A percentile compares a stretch with the other conserved stretches of the same genome.
These are phyloP conservation scores for Suillus tomentosus DNA, from an alignment of 768 basidiomycete genomes.

Conservation along the genomic window DNA sequence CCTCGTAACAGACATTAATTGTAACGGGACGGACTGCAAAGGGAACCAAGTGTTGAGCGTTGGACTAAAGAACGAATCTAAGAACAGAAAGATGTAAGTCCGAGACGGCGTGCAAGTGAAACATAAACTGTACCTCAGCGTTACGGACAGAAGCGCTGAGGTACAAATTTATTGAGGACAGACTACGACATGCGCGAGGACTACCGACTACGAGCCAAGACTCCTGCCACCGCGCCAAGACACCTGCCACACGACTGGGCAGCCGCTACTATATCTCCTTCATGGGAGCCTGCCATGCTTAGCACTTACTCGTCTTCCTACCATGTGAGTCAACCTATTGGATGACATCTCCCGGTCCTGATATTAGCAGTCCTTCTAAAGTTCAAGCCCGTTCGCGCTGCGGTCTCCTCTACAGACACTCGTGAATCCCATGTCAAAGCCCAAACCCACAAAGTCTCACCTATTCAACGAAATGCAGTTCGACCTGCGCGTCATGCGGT, in stretches of 20 bases:
- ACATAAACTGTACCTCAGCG: no score
- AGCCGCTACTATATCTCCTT: constrained; percentile 72
- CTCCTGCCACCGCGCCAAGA: no score
- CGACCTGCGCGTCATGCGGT: constrained; percentile 65
- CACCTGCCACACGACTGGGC: constrained; percentile 71
- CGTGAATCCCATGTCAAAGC: constrained; percentile 27
- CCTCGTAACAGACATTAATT: no score
- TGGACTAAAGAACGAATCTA: no score
- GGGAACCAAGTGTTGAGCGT: no score
- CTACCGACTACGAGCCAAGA: no score
- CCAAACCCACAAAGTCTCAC: constrained; percentile 48
- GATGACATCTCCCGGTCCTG: constrained; percentile 36
- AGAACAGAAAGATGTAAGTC: no score
- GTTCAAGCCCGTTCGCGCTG: constrained; percentile 50
- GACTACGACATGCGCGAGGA: no score
- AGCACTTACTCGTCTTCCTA: constrained; percentile 65
- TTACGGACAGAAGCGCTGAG: no score
- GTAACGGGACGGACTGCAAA: no score
- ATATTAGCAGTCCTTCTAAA: constrained; percentile 52
- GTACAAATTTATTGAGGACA: no score
- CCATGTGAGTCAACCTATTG: constrained; percentile 51
- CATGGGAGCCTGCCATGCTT: constrained; percentile 63
- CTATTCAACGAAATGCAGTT: constrained; percentile 66
- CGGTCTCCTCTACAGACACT: constrained; percentile 11
- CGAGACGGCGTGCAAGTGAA: no score